Evolutionary conservation across 2,329 filamentous ascomycete species (phyloP), one percentile per base, ranked within the genome.

Genomic region (Endocalyx cinctus): DNA sequence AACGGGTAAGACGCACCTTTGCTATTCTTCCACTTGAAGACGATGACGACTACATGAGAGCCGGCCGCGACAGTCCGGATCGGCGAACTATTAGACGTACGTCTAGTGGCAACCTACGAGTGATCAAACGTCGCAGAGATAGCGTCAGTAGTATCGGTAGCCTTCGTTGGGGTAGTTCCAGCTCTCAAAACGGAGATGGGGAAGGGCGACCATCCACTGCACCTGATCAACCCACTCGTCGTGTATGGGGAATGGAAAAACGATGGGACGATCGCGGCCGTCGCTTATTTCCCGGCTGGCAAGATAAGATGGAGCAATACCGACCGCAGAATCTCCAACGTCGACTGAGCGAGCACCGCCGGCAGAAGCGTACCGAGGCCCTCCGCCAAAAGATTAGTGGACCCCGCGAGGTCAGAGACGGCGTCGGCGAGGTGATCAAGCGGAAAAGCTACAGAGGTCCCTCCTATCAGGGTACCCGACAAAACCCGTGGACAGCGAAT

Each of bases 381-480:
- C 60, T 82, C 33, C 66, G 77, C 6, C 62, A 70, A 43, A 79
- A 69, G 54, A 82, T 82, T 27, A 79, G 75, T 39, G 69, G 65
- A 5, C 78, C 78, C 0, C 66, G 60, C 16, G 72, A 77, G 47
- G 73, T 79, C 14, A 61, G 74, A 17, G 74, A 79, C 42, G 73
- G 74, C 4, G 70, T 79, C 3, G 72, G 67, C 11, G 74, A 79
- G 18, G 67, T 79, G 29, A 69, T 78, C 28, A 62, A 69, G 31
- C 59, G 64, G 22, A 65, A 59, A 25, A 63, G 57, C 23, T 63
- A 63, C 38, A 57, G 55, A 31, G 60, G 52, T 11, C 51, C 53
- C 19, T 56, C 51, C 17, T 57, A 56, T 33, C 52, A 58, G 37
- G 37, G 22, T 20, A 18, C 25, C 7, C 26, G 26, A 6, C 34